Conservation (phyloP, 192 early-diverging fungal species). For the Phycomyces blakesleeanus region DNA sequence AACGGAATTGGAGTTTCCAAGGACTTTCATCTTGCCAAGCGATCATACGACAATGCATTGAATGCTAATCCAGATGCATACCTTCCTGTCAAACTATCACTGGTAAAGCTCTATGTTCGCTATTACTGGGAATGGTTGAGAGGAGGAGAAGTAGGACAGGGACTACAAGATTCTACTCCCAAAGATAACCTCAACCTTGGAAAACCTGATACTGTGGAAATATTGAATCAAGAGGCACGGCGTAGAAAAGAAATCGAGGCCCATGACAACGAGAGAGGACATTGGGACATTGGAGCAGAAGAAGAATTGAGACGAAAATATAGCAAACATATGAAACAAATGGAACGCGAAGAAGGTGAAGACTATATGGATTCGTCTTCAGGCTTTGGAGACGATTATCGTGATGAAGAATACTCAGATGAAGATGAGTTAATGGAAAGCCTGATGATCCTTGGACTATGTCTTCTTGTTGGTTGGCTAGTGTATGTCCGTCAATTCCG, state of each 20-base stretch:
- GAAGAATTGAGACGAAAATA: slow-evolving; percentile 37
- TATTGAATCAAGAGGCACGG: background rate
- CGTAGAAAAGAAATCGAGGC: slow-evolving; percentile 13
- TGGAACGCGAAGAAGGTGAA: slow-evolving; percentile 33
- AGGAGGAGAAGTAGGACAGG: slow-evolving; percentile 54
- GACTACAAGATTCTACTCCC: slow-evolving; percentile 1
- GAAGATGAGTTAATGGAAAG: slow-evolving; percentile 43
- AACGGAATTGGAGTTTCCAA: slow-evolving; percentile 84
- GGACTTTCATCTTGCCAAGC: slow-evolving; percentile 91
- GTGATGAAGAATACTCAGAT: slow-evolving; percentile 39
- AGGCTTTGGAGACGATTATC: slow-evolving; percentile 16
- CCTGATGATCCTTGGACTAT: slow-evolving; percentile 49
- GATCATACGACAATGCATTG: slow-evolving; percentile 85
- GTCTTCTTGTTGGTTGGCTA: slow-evolving; percentile 50
- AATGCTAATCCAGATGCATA: slow-evolving; percentile 75
- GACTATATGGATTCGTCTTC: slow-evolving; percentile 15
- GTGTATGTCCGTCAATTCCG: slow-evolving; percentile 59
- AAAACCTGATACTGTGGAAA: no score
- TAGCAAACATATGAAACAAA: slow-evolving; percentile 24
- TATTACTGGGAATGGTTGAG: slow-evolving; percentile 62
- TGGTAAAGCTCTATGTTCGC: slow-evolving; percentile 64
- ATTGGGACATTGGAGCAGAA: slow-evolving; percentile 37
- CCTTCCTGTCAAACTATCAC: slow-evolving; percentile 71
- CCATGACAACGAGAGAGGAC: slow-evolving; percentile 18
- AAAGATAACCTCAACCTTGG: background rate